Percentiles rank a stretch among this genome's conserved stretches.
These are phyloP conservation scores for Pythium myriotylum DNA, from an alignment of 352 stramenopile genomes.

Conservation along the genomic window DNA sequence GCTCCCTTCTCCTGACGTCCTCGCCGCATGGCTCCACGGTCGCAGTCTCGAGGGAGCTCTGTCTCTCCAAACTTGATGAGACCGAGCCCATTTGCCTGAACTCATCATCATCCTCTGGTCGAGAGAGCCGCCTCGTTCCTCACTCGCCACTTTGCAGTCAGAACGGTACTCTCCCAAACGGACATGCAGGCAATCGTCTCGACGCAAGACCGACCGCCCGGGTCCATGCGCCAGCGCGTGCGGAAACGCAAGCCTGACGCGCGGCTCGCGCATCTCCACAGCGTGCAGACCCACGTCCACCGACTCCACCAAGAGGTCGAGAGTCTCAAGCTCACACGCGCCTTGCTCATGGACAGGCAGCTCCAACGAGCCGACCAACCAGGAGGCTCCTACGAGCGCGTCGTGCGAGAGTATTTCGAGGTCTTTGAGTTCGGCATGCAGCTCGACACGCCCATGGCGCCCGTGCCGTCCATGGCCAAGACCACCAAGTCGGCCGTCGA, in stretches of 20 bases:
- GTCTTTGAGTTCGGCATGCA: conserved; percentile 20
- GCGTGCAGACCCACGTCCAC: conserved; percentile 16
- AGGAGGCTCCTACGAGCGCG: conserved; percentile 17
- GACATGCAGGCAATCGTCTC: neutral
- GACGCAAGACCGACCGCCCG: conserved; percentile 7
- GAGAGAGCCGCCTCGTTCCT: too few relatives aligned
- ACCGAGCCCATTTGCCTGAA: neutral
- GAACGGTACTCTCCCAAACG: conserved; percentile 2
- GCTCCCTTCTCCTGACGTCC: too few relatives aligned
- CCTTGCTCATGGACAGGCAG: conserved; percentile 17
- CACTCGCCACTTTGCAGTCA: neutral
- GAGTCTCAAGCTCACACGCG: conserved; percentile 21
- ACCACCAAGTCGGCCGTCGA: neutral
- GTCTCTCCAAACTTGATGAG: neutral
- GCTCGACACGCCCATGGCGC: neutral
- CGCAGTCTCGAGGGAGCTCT: too few relatives aligned
- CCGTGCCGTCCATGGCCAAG: conserved; percentile 13
- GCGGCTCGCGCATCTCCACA: conserved; percentile 18
- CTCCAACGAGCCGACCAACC: conserved; percentile 16
- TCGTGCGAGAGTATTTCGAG: conserved; percentile 21
- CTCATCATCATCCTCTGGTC: conserved; percentile 4
- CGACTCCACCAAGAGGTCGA: conserved; percentile 24
- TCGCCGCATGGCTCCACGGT: too few relatives aligned
- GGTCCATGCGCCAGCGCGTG: conserved; percentile 10
- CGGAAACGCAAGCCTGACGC: conserved; percentile 22